Evolutionary conservation across 2,329 filamentous ascomycete species (phyloP).

Genomic region (Fusarium napiforme): DNA sequence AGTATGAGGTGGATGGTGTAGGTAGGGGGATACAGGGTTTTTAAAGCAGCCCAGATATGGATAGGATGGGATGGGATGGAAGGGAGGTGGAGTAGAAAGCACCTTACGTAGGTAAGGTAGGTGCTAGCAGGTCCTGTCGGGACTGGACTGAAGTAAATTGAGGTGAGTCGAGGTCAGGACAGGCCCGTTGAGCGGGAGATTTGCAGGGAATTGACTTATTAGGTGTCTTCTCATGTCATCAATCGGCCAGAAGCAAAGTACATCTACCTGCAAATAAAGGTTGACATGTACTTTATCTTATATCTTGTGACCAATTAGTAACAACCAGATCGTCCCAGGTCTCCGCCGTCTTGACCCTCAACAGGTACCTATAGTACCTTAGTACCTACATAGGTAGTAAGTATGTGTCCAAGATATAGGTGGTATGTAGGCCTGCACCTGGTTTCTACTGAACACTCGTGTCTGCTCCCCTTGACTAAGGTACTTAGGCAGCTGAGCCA

Average conservation of each 20-base stretch:
- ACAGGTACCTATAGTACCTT: background rate
- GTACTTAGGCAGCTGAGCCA: background rate
- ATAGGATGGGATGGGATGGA: constrained; percentile 36
- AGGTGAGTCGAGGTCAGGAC: constrained; percentile 31
- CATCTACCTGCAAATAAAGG: constrained; percentile 21
- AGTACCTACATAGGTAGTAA: background rate
- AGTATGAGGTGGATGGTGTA: constrained; percentile 2
- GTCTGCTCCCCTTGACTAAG: constrained; percentile 8
- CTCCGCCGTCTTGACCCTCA: constrained; percentile 30
- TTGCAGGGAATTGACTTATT: constrained; percentile 7
- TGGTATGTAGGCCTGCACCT: background rate
- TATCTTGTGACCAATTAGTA: constrained; percentile 36
- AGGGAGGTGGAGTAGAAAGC: constrained; percentile 39
- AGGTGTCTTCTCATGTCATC: constrained; percentile 18
- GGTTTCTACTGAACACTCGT: constrained; percentile 36
- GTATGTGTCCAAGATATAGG: background rate
- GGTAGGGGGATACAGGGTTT: constrained; percentile 37
- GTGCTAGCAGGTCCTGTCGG: constrained; percentile 16
- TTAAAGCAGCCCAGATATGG: constrained; percentile 35
- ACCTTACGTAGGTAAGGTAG: constrained; percentile 33
- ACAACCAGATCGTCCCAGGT: constrained; percentile 12
- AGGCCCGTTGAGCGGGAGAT: constrained; percentile 33
- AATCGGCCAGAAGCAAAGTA: constrained; percentile 30
- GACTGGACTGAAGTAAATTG: background rate
- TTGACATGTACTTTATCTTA: constrained; percentile 21